Evolutionary conservation across 805 yeast genomes (phyloP).

Genomic region (Ogataea polymorpha): DNA sequence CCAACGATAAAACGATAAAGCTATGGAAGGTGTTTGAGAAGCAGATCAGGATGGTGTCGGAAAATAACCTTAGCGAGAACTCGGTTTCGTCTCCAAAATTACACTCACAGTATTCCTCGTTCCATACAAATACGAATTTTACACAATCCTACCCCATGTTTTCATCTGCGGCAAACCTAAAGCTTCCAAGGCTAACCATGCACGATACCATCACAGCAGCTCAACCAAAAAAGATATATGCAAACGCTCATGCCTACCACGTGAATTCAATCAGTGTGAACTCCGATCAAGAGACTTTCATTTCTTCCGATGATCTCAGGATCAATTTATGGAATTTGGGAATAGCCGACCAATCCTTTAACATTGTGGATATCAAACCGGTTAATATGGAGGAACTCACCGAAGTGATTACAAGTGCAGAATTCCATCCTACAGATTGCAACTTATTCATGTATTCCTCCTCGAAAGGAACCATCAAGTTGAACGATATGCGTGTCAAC

Average conservation of each 20-base stretch:
- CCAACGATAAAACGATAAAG: constrained; percentile 98
- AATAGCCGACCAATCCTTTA: constrained; percentile 91
- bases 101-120: constrained; percentile 26
- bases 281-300: constrained; percentile 93
- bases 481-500: constrained; percentile 94
- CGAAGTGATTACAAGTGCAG: constrained; percentile 95
- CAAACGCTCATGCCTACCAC: constrained; percentile 98
- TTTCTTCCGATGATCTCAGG: constrained; percentile 90
- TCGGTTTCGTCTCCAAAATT: constrained; percentile 12
- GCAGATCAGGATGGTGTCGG: constrained; percentile 86
- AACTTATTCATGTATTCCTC: constrained; percentile 93
- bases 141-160: constrained; percentile 17
- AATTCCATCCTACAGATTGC: constrained; percentile 91
- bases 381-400: constrained; percentile 98
- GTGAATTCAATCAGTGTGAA: constrained; percentile 93
- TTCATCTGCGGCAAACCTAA: constrained; percentile 42
- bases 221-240: constrained; percentile 84
- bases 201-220: constrained; percentile 96
- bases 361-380: constrained; percentile 97
- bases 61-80: constrained; percentile 70
- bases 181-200: constrained; percentile 82
- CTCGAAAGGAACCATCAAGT: constrained; percentile 91
- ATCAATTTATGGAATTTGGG: constrained; percentile 94
- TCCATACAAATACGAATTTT: constrained; percentile 26
- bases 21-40: constrained; percentile 95